Evolutionary conservation across 2,329 filamentous ascomycete species (phyloP).

Genomic region (Colletotrichum caudatum): DNA sequence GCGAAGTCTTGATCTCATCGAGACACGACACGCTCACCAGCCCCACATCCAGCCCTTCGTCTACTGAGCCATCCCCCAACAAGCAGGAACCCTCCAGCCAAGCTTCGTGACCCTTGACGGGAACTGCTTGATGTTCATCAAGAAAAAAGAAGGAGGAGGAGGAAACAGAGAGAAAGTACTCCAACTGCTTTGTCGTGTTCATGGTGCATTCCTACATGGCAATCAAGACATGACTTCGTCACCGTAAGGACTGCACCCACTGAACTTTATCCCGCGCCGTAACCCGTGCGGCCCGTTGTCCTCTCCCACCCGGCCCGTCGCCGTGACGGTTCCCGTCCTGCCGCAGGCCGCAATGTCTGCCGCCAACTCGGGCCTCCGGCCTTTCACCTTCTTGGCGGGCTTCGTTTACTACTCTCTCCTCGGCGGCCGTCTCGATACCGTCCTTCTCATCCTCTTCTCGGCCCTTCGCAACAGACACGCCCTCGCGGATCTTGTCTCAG

Average conservation of each 20-base stretch:
- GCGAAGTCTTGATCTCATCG: conserved; percentile 37
- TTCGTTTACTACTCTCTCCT: conserved; percentile 43
- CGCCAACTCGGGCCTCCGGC: conserved; percentile 26
- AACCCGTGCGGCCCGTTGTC: background rate
- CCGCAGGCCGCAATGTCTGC: conserved; percentile 3
- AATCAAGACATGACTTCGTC: conserved; percentile 27
- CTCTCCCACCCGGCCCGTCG: background rate
- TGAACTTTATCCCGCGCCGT: background rate
- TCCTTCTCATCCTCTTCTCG: conserved; percentile 45
- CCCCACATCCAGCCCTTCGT: conserved; percentile 33
- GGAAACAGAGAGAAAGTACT: background rate
- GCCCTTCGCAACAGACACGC: conserved; percentile 41
- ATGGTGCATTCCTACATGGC: background rate
- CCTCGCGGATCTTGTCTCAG: conserved; percentile 1
- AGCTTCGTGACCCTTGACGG: conserved; percentile 22
- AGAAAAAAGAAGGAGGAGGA: background rate
- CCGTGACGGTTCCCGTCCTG: background rate
- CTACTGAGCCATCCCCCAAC: conserved; percentile 26
- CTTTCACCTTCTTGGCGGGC: conserved; percentile 35
- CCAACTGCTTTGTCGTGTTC: background rate
- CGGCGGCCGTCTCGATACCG: conserved; percentile 45
- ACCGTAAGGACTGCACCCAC: conserved; percentile 15
- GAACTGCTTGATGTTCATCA: background rate
- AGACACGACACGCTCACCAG: conserved; percentile 23
- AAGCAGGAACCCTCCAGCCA: background rate